These are phyloP conservation scores for Omphalea diandra DNA, from an alignment of 441 rosid genomes.

Conservation along the genomic window DNA sequence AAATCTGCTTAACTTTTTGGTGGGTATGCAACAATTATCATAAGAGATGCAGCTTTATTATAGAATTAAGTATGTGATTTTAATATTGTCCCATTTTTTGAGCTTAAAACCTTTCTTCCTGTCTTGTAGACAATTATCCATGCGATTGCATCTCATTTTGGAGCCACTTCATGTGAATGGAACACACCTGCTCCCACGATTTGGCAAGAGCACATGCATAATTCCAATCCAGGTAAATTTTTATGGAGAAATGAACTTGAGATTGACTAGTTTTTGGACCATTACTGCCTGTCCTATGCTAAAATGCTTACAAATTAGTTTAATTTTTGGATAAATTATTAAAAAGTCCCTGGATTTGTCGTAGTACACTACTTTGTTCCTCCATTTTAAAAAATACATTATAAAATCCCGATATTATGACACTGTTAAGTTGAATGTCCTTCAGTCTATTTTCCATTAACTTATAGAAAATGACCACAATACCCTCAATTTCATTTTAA, in stretches of 20 bases:
- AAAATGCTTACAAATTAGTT: not conserved
- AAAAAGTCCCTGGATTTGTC: no score
- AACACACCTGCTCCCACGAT: conserved; percentile 85
- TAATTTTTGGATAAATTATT: no score
- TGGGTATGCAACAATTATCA: not conserved
- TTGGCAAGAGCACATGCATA: conserved; percentile 87
- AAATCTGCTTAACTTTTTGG: not conserved
- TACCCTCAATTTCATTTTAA: no score
- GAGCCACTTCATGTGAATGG: conserved; percentile 83
- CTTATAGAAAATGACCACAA: no score
- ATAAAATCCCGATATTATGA: no score
- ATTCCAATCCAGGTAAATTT: conserved; percentile 55
- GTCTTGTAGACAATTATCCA: conserved; percentile 60
- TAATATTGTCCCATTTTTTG: conserved; percentile 13
- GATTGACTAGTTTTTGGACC: not conserved
- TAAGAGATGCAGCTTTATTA: not conserved
- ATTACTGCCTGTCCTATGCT: not conserved
- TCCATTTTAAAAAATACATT: no score
- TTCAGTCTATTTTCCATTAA: no score
- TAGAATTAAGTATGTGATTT: conserved; percentile 1
- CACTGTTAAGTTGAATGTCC: no score
- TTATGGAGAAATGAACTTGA: conserved; percentile 4
- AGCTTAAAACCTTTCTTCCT: conserved; percentile 19
- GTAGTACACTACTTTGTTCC: no score
- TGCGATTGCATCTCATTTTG: conserved; percentile 68